A percentile compares a stretch with the other conserved stretches of the same genome.
These are phyloP conservation scores for Boletellus sp. DNA, from an alignment of 1,284 basidiomycete species.

Conservation along the genomic window DNA sequence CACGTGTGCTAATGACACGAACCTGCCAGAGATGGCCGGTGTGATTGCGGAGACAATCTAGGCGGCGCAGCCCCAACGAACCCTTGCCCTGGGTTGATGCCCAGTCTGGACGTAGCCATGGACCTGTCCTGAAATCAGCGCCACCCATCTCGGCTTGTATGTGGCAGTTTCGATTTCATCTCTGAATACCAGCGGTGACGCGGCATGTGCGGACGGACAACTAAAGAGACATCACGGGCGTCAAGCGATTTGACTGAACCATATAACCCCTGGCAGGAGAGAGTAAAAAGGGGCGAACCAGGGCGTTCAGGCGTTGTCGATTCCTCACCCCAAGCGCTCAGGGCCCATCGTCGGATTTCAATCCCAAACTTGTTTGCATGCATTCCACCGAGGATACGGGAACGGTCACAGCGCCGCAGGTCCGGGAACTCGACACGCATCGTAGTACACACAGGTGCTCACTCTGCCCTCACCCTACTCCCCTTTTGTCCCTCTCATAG, in stretches of 20 bases:
- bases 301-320: no score
- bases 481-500: constrained; percentile 5
- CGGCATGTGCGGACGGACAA: no score
- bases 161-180: background rate
- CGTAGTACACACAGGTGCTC: background rate
- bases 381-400: background rate
- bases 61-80: no score
- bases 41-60: background rate
- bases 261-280: background rate
- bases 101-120: no score
- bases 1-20: background rate
- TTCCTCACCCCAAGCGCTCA: background rate
- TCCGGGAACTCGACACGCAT: background rate
- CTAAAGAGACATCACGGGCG: background rate
- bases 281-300: no score
- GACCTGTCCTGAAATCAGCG: constrained; percentile 3
- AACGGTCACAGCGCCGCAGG: constrained; percentile 8
- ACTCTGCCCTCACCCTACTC: background rate
- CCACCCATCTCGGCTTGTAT: background rate
- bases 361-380: background rate
- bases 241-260: background rate
- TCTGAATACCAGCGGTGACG: no score
- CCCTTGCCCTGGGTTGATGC: no score
- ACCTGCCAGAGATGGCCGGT: background rate
- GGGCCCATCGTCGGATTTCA: background rate